Conservation (phyloP, 257 asterid genomes). For the Cynanchum wilfordii region DNA sequence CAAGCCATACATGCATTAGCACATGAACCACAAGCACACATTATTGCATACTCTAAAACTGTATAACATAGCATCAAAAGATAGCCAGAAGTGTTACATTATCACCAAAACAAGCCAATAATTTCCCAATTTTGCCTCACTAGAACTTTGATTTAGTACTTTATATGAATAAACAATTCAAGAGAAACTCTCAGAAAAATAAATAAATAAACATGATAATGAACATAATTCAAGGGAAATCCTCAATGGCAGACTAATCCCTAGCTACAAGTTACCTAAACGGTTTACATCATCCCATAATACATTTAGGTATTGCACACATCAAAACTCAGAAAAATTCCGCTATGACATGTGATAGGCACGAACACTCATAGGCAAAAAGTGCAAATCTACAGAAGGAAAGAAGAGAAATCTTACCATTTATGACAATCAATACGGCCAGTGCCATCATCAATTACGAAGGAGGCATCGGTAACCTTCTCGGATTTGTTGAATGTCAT, state of each 20-base stretch:
- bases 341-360: background rate
- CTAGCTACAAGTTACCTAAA: background rate
- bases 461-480: slow-evolving; percentile 57
- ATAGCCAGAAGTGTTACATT: background rate
- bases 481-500: slow-evolving; percentile 52
- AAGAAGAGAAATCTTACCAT: slow-evolving; percentile 42
- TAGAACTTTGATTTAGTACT: background rate
- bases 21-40: background rate
- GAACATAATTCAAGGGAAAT: background rate
- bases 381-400: background rate
- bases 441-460: slow-evolving; percentile 81
- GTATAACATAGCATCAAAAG: background rate
- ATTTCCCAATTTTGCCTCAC: background rate
- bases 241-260: background rate
- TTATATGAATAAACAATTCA: background rate
- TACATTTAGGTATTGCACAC: background rate
- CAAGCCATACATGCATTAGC: background rate
- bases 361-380: background rate
- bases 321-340: background rate
- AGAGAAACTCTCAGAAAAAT: background rate
- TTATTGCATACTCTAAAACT: background rate
- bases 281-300: background rate
- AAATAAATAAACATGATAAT: background rate
- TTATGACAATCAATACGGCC: slow-evolving; percentile 70
- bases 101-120: background rate